phyloP scores from a whole-genome alignment of 345 rosid species.

The Excoecaria cochinchinensis region DNA sequence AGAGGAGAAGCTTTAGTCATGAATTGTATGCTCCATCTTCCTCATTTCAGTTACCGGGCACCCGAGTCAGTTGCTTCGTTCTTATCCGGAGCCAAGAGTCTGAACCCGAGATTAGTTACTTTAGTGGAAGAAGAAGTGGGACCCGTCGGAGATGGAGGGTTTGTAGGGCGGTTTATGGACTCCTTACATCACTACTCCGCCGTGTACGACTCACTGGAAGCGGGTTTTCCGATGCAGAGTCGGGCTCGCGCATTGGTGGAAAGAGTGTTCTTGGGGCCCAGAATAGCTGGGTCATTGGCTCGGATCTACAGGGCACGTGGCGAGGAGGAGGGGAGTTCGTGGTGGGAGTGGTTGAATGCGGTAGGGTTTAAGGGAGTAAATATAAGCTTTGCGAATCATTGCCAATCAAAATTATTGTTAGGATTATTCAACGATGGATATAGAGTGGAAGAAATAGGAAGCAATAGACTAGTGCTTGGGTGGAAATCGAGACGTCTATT shows the following conservation, averaged over 20 bases:
- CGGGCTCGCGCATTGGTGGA: slow-evolving; percentile 66
- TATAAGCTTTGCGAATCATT: slow-evolving; percentile 76
- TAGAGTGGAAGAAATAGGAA: slow-evolving; percentile 59
- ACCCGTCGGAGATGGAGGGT: slow-evolving; percentile 51
- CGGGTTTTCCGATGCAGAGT: slow-evolving; percentile 65
- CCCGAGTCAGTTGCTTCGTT: slow-evolving; percentile 60
- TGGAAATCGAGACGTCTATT: slow-evolving; percentile 85
- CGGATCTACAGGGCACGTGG: slow-evolving; percentile 41
- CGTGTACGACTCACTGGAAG: slow-evolving; percentile 73
- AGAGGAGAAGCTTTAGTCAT: slow-evolving; percentile 75
- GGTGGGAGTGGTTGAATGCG: slow-evolving; percentile 52
- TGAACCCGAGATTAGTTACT: slow-evolving; percentile 57
- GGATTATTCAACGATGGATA: slow-evolving; percentile 80
- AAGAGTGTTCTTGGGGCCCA: slow-evolving; percentile 65
- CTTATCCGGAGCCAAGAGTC: slow-evolving; percentile 47
- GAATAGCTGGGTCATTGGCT: slow-evolving; percentile 52
- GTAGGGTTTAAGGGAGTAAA: slow-evolving; percentile 45
- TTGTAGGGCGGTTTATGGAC: slow-evolving; percentile 71
- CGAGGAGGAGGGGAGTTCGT: slow-evolving; percentile 36
- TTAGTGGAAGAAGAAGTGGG: slow-evolving; percentile 74
- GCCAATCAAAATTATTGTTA: slow-evolving; percentile 77
- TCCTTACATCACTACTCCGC: slow-evolving; percentile 83
- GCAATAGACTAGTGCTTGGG: slow-evolving; percentile 62
- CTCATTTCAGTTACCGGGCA: slow-evolving; percentile 58
- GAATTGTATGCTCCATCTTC: slow-evolving; percentile 79